Evolutionary conservation across 2,329 filamentous ascomycete genomes (phyloP).

Genomic region (Leptographium procerum): DNA sequence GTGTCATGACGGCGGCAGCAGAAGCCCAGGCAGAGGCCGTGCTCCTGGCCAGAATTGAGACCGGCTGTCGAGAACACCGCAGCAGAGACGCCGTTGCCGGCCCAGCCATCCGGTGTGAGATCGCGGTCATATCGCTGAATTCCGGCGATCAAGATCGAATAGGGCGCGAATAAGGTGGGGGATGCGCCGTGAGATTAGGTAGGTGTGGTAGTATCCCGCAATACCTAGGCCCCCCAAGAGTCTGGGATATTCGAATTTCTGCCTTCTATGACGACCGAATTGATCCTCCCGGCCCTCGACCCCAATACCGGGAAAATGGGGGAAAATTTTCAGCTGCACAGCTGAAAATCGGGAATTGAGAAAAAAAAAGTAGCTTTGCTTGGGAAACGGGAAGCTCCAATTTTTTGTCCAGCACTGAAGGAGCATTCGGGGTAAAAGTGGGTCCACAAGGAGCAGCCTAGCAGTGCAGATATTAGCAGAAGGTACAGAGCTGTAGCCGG

Average conservation of each 20-base stretch:
- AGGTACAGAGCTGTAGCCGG: background rate
- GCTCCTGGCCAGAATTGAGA: background rate
- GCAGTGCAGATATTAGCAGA: too few species aligned
- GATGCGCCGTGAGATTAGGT: background rate
- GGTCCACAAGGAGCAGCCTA: background rate
- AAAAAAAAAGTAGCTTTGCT: too few species aligned
- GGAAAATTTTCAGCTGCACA: background rate
- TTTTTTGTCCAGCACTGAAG: background rate
- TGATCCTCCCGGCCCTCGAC: background rate
- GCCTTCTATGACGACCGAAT: background rate
- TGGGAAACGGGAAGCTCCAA: background rate
- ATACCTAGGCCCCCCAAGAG: too few species aligned
- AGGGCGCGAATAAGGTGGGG: background rate
- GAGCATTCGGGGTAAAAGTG: background rate
- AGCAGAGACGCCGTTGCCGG: background rate
- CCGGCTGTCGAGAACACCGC: background rate
- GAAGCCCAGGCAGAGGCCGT: background rate
- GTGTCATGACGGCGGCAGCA: background rate
- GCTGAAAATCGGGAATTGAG: too few species aligned
- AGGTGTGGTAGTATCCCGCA: background rate
- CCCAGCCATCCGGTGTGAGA: background rate
- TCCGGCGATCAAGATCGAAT: too few species aligned
- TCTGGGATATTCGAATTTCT: background rate
- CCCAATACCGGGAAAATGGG: too few species aligned
- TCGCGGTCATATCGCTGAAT: background rate